Percentiles rank a stretch among this genome's conserved stretches.
Conservation (phyloP, 2,329 filamentous ascomycete genomes). For the Raffaelea ambrosiae region DNA sequence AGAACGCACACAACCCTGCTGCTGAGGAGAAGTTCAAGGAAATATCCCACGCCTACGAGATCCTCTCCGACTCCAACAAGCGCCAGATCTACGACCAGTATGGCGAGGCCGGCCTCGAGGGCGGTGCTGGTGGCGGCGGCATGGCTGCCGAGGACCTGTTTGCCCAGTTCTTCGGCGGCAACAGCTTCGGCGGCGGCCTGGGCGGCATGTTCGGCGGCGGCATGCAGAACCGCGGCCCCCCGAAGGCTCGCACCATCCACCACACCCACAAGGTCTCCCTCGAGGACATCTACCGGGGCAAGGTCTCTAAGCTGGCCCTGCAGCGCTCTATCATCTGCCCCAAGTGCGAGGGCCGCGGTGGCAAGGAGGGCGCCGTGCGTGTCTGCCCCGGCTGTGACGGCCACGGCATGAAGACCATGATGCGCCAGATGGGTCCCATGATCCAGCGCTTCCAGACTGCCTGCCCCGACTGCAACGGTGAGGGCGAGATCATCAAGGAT, state of each 20-base stretch:
- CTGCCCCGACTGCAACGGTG: constrained; percentile 95
- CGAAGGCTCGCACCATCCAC: constrained; percentile 89
- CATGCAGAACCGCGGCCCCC: constrained; percentile 70
- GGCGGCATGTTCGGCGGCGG: constrained; percentile 72
- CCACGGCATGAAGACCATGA: constrained; percentile 99
- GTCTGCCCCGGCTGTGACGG: constrained; percentile 87
- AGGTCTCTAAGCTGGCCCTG: constrained; percentile 92
- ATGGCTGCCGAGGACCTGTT: constrained; percentile 97
- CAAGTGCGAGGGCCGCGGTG: constrained; percentile 87
- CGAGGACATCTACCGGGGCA: constrained; percentile 96
- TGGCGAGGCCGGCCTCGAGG: constrained; percentile 93
- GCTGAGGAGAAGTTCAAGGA: constrained; percentile 99
- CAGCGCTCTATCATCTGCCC: constrained; percentile 97
- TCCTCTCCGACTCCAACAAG: constrained; percentile 87
- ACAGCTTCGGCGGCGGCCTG: constrained; percentile 63
- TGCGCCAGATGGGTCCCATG: constrained; percentile 99
- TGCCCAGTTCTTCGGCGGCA: constrained; percentile 87
- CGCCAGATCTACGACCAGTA: constrained; percentile 91
- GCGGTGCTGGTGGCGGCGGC: constrained; percentile 67
- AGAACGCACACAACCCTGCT: constrained; percentile 88
- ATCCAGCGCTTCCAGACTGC: constrained; percentile 99
- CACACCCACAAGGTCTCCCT: constrained; percentile 98
- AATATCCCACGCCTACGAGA: constrained; percentile 89
- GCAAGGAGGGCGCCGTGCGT: constrained; percentile 96
- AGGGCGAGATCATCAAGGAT: constrained; percentile 93